Base-by-base conservation (phyloP, 2,329 filamentous ascomycete species). In the Biscogniauxia marginata region DNA sequence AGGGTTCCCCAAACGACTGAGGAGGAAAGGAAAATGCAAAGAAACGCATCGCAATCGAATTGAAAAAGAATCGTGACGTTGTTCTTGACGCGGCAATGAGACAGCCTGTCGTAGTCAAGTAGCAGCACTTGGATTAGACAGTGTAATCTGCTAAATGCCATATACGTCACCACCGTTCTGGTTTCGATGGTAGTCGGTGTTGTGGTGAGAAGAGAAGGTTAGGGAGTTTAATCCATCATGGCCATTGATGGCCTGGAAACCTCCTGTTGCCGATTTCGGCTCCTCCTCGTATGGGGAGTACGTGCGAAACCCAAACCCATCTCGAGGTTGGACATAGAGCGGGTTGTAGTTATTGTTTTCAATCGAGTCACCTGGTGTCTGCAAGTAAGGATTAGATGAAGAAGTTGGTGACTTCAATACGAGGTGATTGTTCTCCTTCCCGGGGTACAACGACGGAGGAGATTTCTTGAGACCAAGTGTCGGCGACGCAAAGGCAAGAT, bases 371-470 rank as follows among this genome's bases (percentile, higher is more conserved):
- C 65, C 61, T 0, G 66, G 58, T 21, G 55, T 48, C 21, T 67
- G 64, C 23, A 72, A 50, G 52, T 71, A 70, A 4, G 66, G 67
- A 53, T 68, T 70, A 20, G 62, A 60, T 8, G 66, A 59, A 30
- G 65, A 47, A 22, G 50, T 23, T 19, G 61, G 55, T 19, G 63
- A 59, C 54, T 69, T 68, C 50, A 67, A 55, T 7, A 59, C 20
- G 24, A 66, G 56, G 46, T 56, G 60, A 52, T 62, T 63, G 60
- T 73, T 74, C 58, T 73, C 71, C 50, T 73, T 73, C 46, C 67
- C 67, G 46, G 51, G 53, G 52, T 64, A 68, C 7, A 58, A 59
- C 7, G 59, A 46, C 22, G 66, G 47, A 3, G 63, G 58, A 7
- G 67, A 63, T 56, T 58, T 62, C 34, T 71, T 73, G 21, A 66